Percentiles rank a stretch among this genome's conserved stretches.
Conservation (phyloP, 495 filamentous ascomycete species). For the Talaromyces stipitatus region DNA sequence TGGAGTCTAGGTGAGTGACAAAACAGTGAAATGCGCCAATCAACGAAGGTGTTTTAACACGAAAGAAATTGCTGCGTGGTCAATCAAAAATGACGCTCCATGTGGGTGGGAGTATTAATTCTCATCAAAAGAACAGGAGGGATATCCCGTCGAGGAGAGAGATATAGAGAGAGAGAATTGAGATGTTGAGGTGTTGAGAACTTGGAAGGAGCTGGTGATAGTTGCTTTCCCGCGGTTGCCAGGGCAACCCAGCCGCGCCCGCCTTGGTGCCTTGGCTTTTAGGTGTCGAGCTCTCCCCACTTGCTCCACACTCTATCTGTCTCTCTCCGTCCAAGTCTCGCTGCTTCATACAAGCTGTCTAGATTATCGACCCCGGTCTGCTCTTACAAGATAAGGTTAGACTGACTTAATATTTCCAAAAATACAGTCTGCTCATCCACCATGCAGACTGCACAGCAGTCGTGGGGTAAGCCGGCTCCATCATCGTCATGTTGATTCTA, state of each 20-base stretch:
- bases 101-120: background rate
- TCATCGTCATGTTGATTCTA: conserved; percentile 4
- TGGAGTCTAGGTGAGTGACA: background rate
- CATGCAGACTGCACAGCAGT: conserved; percentile 51
- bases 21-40: background rate
- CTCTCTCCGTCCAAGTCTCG: background rate
- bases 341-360: background rate
- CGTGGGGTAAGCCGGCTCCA: conserved; percentile 43
- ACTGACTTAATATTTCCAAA: background rate
- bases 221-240: conserved; percentile 2
- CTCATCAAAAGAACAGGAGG: background rate
- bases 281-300: background rate
- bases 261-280: background rate
- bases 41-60: background rate
- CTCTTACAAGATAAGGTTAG: background rate
- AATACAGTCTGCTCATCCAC: background rate
- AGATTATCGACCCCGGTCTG: background rate
- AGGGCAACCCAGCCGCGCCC: background rate
- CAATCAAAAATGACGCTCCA: background rate
- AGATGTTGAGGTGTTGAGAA: background rate
- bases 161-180: background rate
- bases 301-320: background rate
- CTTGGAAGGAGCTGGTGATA: background rate
- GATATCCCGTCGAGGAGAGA: background rate
- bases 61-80: background rate